These are phyloP conservation scores for Solanum acaule DNA, from an alignment of 257 asterid species.

Conservation along the genomic window DNA sequence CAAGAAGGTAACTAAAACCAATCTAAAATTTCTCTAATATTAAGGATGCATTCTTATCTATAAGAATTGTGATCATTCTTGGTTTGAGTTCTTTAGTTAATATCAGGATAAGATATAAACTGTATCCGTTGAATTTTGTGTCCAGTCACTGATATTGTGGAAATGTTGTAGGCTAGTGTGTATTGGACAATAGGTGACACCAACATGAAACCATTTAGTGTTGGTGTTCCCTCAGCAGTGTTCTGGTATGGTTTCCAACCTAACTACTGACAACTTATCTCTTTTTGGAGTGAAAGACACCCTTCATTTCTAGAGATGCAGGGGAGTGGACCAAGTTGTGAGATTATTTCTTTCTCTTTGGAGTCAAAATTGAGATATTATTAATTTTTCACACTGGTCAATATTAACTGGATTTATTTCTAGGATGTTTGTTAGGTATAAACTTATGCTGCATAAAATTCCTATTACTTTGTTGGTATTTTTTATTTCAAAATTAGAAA, in stretches of 20 bases:
- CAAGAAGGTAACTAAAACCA: background rate
- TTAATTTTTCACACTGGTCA: background rate
- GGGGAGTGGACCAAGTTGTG: background rate
- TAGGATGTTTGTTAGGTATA: background rate
- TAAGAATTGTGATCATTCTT: background rate
- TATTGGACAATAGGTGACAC: background rate
- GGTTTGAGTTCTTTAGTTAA: background rate
- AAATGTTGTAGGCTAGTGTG: background rate
- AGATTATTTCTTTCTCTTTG: background rate
- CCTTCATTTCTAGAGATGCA: background rate
- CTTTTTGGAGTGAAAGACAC: background rate
- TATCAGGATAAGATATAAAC: background rate
- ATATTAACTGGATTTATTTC: background rate
- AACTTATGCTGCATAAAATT: background rate
- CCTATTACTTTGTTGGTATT: background rate
- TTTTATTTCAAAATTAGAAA: background rate
- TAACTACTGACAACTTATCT: background rate
- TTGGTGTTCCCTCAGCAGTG: background rate
- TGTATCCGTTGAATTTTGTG: background rate
- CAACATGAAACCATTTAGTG: conserved; percentile 4
- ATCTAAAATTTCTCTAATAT: background rate
- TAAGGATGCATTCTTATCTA: background rate
- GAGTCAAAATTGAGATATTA: background rate
- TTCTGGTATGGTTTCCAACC: conserved; percentile 5
- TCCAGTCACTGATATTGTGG: background rate